A percentile compares a stretch with the other conserved stretches of the same genome.
These are phyloP conservation scores for Fulvia fulva DNA, from an alignment of 2,329 filamentous ascomycete genomes.

Conservation along the genomic window DNA sequence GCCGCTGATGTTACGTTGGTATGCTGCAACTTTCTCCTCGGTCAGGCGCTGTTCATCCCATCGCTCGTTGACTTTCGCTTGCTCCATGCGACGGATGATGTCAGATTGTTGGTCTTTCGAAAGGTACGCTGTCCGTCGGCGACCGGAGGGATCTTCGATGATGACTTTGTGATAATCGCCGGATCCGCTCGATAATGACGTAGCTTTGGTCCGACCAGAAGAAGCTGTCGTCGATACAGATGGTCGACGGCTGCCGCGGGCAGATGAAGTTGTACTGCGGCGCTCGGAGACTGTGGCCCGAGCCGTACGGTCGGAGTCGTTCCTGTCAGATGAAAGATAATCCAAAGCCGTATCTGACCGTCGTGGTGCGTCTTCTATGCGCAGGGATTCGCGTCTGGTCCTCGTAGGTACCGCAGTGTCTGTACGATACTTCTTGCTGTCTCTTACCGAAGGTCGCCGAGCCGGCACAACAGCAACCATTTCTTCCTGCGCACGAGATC, in stretches of 20 bases:
- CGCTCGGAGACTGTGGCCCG: slow-evolving; percentile 14
- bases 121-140: slow-evolving; percentile 22
- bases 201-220: slow-evolving; percentile 31
- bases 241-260: slow-evolving; percentile 19
- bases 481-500: not conserved
- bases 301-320: slow-evolving; percentile 26
- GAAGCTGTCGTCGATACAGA: slow-evolving; percentile 31
- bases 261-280: slow-evolving; percentile 4
- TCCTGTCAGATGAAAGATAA: slow-evolving; percentile 16
- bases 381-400: not conserved
- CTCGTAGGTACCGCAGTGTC: slow-evolving; percentile 5
- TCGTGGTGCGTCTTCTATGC: not conserved
- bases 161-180: slow-evolving; percentile 25
- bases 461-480: not conserved
- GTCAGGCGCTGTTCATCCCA: slow-evolving; percentile 8
- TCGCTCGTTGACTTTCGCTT: slow-evolving; percentile 16
- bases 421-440: slow-evolving; percentile 10
- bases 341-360: slow-evolving; percentile 6
- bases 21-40: slow-evolving; percentile 24
- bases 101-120: slow-evolving; percentile 24
- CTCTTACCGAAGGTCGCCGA: slow-evolving; percentile 1
- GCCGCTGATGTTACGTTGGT: slow-evolving; percentile 24
- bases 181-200: slow-evolving; percentile 19
- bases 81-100: slow-evolving; percentile 14
- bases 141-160: slow-evolving; percentile 26